Conservation (phyloP, 768 basidiomycete species). For the Phylloporus sp. region DNA sequence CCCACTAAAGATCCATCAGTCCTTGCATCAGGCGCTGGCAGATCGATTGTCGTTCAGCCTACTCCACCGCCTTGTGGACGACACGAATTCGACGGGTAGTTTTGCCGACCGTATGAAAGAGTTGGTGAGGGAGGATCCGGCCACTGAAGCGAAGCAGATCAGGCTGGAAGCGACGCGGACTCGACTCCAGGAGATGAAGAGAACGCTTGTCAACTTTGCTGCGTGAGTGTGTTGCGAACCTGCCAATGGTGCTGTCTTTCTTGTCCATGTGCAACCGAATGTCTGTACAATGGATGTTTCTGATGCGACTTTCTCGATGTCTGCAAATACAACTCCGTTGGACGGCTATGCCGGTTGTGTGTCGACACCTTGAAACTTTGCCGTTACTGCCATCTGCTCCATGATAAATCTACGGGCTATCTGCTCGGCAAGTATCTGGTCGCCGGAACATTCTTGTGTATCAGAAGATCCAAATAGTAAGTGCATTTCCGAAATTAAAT, state of each 20-base stretch:
- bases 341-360: no score
- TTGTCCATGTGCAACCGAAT: background rate
- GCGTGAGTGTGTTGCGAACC: conserved; percentile 2
- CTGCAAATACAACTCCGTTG: no score
- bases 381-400: background rate
- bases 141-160: conserved; percentile 30
- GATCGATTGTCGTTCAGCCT: conserved; percentile 34
- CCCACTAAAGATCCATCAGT: conserved; percentile 45
- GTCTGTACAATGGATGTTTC: background rate
- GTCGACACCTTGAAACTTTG: no score
- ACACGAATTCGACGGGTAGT: conserved; percentile 9
- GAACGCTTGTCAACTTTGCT: conserved; percentile 31
- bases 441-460: background rate
- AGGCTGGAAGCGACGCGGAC: conserved; percentile 31
- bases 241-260: background rate
- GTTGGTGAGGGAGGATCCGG: conserved; percentile 45
- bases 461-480: background rate
- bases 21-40: conserved; percentile 39
- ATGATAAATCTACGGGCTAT: background rate
- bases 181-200: conserved; percentile 38
- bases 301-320: background rate
- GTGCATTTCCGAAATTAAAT: background rate
- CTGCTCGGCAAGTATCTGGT: background rate
- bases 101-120: conserved; percentile 31
- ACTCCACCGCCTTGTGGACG: conserved; percentile 28